phyloP scores from a whole-genome alignment of 305 asterid species.

The Striga hermonthica region DNA sequence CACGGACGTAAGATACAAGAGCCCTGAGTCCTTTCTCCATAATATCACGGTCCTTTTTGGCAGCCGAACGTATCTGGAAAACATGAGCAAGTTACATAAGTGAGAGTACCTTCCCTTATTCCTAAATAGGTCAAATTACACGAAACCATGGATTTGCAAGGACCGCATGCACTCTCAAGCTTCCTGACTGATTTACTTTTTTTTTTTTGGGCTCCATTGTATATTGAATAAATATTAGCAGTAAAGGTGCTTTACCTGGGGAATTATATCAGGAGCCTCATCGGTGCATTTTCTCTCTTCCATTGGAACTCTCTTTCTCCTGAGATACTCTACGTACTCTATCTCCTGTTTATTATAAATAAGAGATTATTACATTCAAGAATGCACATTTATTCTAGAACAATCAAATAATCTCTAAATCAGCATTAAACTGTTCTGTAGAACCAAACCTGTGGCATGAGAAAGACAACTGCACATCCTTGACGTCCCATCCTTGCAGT shows the following conservation, averaged over 20 bases:
- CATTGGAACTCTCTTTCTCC: slow-evolving; percentile 65
- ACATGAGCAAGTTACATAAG: slow-evolving; percentile 3
- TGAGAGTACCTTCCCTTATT: background rate
- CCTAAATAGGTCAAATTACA: background rate
- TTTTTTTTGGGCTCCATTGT: background rate
- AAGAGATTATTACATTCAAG: slow-evolving; percentile 27
- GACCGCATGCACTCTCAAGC: background rate
- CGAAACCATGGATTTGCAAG: background rate
- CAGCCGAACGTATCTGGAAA: slow-evolving; percentile 70
- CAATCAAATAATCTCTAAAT: background rate
- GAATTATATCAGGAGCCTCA: slow-evolving; percentile 62
- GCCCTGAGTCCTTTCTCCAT: slow-evolving; percentile 95
- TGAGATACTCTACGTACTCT: slow-evolving; percentile 79
- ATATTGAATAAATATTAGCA: background rate
- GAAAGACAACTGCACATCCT: slow-evolving; percentile 80
- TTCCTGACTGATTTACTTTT: background rate
- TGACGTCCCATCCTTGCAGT: slow-evolving; percentile 94
- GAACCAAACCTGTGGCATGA: slow-evolving; percentile 73
- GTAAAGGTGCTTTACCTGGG: slow-evolving; percentile 49
- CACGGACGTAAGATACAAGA: slow-evolving; percentile 86
- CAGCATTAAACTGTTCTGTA: slow-evolving; percentile 2
- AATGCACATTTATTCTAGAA: background rate
- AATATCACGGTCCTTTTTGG: slow-evolving; percentile 79
- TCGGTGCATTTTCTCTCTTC: slow-evolving; percentile 60
- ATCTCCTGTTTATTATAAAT: slow-evolving; percentile 56